Base-by-base conservation (phyloP, 169 alveolate species). In the Plasmodium relictum region DNA sequence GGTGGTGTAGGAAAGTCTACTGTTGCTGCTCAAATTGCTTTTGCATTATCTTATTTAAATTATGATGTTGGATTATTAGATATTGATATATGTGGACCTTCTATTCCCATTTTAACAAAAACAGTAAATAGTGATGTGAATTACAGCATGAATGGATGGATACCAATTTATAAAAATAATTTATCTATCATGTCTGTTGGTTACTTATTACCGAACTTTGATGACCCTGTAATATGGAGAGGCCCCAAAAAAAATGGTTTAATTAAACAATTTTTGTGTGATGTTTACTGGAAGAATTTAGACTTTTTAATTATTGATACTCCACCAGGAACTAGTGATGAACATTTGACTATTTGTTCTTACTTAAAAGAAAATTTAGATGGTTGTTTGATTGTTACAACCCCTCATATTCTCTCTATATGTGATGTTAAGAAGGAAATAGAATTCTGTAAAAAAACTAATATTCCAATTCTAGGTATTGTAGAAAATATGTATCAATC, bases 1-100 rank as follows among this genome's bases (percentile, higher is more conserved):
- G 99, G 99, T n/a, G 99, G 99, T 4, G 99, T 99, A n/a, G 99
- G 99, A 10, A 99, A 99, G 89, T 96, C 99, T 66, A 98, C 99
- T 1, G 96, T 98, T 39, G 95, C 99, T 54, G 95, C 99, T 0
- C 99, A 99, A 95, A 88, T 99, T 24, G 97, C 97, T 22, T 96
- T 92, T 74, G 89, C 97, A 10, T 76, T 96, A 58, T 96, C 95
- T 9, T 52, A 78, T 68, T 83, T 93, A 44, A 96, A 96, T 24
- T 93, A 93, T 48, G 93, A 94, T 58, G 97, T 98, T 9, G 99
- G 99, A 6, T 93, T 99, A 18, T 93, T 98, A 54, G 99, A 99
- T 91, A 96, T 99, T 14, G 99, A 99, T 88, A 98, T 99, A 45
- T 98, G 99, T 58, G 99, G 99, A 0, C 99, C 99, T 24, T 96